These are phyloP conservation scores for Camelina neglecta DNA, from an alignment of 345 rosid genomes.

Conservation along the genomic window DNA sequence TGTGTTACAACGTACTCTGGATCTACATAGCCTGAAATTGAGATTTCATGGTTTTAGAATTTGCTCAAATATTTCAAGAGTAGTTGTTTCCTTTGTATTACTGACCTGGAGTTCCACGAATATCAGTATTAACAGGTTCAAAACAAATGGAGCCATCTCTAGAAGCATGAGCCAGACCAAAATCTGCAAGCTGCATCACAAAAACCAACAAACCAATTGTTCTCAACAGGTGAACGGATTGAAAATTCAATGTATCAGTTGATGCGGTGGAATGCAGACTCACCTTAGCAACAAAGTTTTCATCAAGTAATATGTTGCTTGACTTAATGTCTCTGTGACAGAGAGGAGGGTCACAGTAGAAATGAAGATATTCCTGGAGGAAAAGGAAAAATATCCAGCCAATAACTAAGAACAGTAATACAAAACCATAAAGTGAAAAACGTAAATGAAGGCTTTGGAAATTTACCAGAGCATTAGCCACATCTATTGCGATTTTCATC, in stretches of 20 bases:
- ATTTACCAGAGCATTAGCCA: constrained; percentile 95
- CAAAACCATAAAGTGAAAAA: not conserved
- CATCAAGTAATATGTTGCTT: constrained; percentile 93
- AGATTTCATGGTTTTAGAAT: constrained; percentile 26
- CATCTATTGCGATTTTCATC: constrained; percentile 86
- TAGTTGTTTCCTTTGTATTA: constrained; percentile 16
- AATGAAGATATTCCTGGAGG: constrained; percentile 94
- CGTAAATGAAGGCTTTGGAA: constrained; percentile 20
- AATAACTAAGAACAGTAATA: constrained; percentile 35
- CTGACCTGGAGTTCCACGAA: constrained; percentile 98
- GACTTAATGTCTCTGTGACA: constrained; percentile 97
- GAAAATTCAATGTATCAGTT: not conserved
- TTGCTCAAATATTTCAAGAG: constrained; percentile 1
- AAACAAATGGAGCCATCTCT: constrained; percentile 88
- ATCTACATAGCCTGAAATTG: constrained; percentile 85
- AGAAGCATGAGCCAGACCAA: constrained; percentile 92
- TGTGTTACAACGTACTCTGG: constrained; percentile 88
- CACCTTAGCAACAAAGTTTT: constrained; percentile 92
- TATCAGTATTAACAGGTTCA: constrained; percentile 83
- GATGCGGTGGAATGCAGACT: constrained; percentile 1
- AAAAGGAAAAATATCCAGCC: constrained; percentile 1
- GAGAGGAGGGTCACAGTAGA: constrained; percentile 93
- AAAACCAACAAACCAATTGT: constrained; percentile 16
- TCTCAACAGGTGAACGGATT: not conserved
- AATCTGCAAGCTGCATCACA: constrained; percentile 85